Evolutionary conservation across 768 basidiomycete species (phyloP).

Genomic region (Termitomyces sp.): DNA sequence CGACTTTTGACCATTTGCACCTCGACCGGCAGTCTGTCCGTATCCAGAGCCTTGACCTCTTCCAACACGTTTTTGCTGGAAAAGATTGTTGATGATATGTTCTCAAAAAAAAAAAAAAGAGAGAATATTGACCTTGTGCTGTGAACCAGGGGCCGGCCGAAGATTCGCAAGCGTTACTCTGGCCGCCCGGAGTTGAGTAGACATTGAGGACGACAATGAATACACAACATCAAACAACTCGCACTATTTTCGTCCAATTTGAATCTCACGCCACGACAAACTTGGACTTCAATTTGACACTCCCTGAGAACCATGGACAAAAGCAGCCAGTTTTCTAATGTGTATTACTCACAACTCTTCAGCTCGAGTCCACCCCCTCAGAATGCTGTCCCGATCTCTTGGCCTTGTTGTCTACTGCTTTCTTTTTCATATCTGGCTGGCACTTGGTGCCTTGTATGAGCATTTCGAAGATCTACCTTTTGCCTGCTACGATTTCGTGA

Average conservation of each 20-base stretch:
- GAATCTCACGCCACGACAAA: no score
- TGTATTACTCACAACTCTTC: neutral
- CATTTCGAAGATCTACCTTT: constrained; percentile 7
- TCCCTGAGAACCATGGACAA: neutral
- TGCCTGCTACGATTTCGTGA: constrained; percentile 16
- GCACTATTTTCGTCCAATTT: neutral
- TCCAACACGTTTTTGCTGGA: constrained; percentile 90
- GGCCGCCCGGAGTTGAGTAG: constrained; percentile 33
- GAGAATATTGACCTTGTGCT: constrained; percentile 51
- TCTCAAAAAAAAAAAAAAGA: neutral
- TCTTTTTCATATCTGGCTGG: neutral
- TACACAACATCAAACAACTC: constrained; percentile 11
- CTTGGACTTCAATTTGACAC: no score
- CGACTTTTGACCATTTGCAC: constrained; percentile 95
- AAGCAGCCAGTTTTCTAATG: neutral
- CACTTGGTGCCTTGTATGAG: constrained; percentile 6
- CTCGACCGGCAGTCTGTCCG: constrained; percentile 90
- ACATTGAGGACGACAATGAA: constrained; percentile 26
- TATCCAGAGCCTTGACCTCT: constrained; percentile 89
- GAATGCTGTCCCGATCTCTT: neutral
- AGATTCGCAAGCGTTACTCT: constrained; percentile 70
- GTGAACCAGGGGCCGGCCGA: constrained; percentile 66
- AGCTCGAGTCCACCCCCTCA: neutral
- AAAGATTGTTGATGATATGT: constrained; percentile 10
- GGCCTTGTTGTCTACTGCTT: neutral